These are phyloP conservation scores for Diaporthe longicolla DNA, from an alignment of 2,329 filamentous ascomycete genomes.

Conservation along the genomic window DNA sequence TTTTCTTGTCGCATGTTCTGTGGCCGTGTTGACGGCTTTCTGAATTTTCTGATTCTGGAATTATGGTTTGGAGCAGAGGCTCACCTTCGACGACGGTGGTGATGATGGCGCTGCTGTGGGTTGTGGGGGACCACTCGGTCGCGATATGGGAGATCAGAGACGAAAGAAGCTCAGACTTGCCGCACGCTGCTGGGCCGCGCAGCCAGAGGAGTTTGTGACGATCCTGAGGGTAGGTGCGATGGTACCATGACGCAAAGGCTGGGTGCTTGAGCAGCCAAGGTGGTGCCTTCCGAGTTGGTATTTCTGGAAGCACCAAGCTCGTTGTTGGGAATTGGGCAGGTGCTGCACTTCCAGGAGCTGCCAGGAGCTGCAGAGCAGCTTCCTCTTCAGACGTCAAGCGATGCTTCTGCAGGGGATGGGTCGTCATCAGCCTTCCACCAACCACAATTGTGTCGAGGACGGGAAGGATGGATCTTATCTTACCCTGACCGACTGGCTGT, in stretches of 20 bases:
- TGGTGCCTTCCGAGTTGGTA: conserved; percentile 49
- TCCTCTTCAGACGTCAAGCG: neutral
- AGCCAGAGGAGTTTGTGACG: conserved; percentile 52
- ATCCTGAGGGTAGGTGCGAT: conserved; percentile 45
- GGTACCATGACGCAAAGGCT: conserved; percentile 51
- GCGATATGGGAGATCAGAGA: conserved; percentile 49
- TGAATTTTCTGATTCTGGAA: conserved; percentile 7
- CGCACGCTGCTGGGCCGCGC: conserved; percentile 50
- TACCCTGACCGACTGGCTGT: conserved; percentile 47
- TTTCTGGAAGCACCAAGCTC: conserved; percentile 40
- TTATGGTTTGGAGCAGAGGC: conserved; percentile 45
- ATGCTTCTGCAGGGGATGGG: neutral
- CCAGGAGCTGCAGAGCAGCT: conserved; percentile 46
- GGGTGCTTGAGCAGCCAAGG: conserved; percentile 52
- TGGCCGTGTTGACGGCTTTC: neutral
- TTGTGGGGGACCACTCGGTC: conserved; percentile 48
- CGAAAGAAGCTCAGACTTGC: conserved; percentile 49
- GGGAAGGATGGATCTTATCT: conserved; percentile 36
- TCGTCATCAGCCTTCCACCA: neutral
- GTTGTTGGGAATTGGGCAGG: neutral
- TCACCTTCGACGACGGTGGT: conserved; percentile 47
- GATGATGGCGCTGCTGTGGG: conserved; percentile 46
- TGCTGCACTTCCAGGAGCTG: conserved; percentile 43
- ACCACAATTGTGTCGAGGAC: too few relatives aligned
- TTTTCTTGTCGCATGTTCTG: neutral